Base-by-base conservation (phyloP, 257 asterid species). In the Solanum pennellii region DNA sequence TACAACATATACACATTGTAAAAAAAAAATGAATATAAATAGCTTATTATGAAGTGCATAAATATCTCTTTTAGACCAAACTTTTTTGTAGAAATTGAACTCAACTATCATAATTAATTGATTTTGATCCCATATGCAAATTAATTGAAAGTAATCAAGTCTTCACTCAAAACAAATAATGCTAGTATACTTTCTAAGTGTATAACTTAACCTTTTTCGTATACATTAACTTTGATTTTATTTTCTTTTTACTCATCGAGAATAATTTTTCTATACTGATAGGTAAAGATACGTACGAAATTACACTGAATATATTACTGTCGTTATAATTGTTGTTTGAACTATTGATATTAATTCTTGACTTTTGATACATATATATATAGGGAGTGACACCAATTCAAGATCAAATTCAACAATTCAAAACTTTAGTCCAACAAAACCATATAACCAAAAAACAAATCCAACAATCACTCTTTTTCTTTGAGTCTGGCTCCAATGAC, bases 401-500 rank as follows among this genome's bases (percentile, higher is more conserved):
- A 72, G 88, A 89, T 29, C 98, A 95, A 87, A 75, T 92, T 16
- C 92, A 90, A 87, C 98, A 95, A 86, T 92, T 95, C 90, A 33
- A 88, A 83, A 83, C 92, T n/a, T 89, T 93, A 23, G 86, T 89
- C 8, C 87, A 89, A 21, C 90, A 91, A 88, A 93, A 93, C 3
- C 88, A 77, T 59, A 89, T 95, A 20, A 84, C 84, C 89, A 88
- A 42, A 47, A 85, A 87, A 9, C 79, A 87, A 4, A 15, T 94
- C 9, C 20, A 87, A 80, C 31, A 91, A 2, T 93, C 98, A 31
- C 83, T 94, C 1, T 90, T 92, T 93, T 89, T 94, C 56, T 33
- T 93, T 3, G 98, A 94, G 87, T 95, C 98, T 0, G 98, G 98
- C 16, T 93, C 98, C 0, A 95, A 94, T 44, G 98, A 95, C 88